phyloP scores from a whole-genome alignment of 208 protist species.

The Trypanosoma boissoni region DNA sequence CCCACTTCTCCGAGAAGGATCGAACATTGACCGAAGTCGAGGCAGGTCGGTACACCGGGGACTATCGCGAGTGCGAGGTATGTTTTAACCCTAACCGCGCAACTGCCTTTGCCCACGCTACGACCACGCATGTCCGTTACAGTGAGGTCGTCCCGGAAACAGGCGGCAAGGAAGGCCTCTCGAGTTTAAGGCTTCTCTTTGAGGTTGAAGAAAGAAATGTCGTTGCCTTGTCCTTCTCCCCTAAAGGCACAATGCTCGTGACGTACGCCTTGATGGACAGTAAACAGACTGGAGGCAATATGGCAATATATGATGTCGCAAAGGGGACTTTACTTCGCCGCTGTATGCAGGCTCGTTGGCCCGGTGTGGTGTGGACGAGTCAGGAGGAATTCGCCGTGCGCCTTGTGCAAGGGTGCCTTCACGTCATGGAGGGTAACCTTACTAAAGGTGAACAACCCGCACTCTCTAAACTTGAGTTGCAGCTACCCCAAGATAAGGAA shows the following conservation, averaged over 20 bases:
- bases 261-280: constrained; percentile 80
- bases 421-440: constrained; percentile 59
- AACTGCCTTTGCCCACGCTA: constrained; percentile 76
- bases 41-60: constrained; percentile 39
- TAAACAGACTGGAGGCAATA: constrained; percentile 75
- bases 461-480: constrained; percentile 72
- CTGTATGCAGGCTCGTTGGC: constrained; percentile 79
- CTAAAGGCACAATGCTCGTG: constrained; percentile 63
- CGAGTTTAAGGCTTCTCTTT: constrained; percentile 44
- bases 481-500: constrained; percentile 78
- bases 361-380: constrained; percentile 69
- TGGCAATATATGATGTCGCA: constrained; percentile 56
- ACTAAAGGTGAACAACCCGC: constrained; percentile 14
- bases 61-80: constrained; percentile 84
- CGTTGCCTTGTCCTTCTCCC: constrained; percentile 64
- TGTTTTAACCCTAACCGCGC: constrained; percentile 51
- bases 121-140: constrained; percentile 67
- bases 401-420: constrained; percentile 66
- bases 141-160: constrained; percentile 42
- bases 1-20: constrained; percentile 61
- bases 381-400: constrained; percentile 66
- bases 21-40: constrained; percentile 47
- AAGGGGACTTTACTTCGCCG: constrained; percentile 53
- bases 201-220: constrained; percentile 60
- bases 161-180: constrained; percentile 12